Evolutionary conservation across 2,329 filamentous ascomycete genomes (phyloP).

Genomic region (Akanthomyces muscarius): DNA sequence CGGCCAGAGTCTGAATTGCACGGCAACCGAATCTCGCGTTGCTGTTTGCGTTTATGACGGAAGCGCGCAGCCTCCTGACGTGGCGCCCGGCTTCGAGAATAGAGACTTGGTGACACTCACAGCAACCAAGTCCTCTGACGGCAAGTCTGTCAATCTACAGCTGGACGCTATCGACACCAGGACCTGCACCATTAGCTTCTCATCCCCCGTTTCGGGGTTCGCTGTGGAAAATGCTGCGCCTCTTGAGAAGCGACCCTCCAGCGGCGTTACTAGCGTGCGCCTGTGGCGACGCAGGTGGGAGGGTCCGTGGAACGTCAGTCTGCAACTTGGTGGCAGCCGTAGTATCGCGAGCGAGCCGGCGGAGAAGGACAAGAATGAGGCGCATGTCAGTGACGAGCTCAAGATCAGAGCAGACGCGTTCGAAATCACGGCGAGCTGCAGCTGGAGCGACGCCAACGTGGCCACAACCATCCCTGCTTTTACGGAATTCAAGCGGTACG

Average conservation of each 20-base stretch:
- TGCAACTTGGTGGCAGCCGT: slow-evolving; percentile 24
- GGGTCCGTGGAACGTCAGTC: slow-evolving; percentile 64
- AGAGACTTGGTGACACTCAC: slow-evolving; percentile 60
- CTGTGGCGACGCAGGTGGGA: slow-evolving; percentile 83
- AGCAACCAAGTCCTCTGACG: slow-evolving; percentile 29
- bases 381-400: neutral
- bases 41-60: slow-evolving; percentile 66
- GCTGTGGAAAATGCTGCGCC: slow-evolving; percentile 56
- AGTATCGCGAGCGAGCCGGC: neutral
- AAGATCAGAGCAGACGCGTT: slow-evolving; percentile 31
- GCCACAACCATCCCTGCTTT: slow-evolving; percentile 72
- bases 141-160: slow-evolving; percentile 56
- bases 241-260: slow-evolving; percentile 57
- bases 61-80: slow-evolving; percentile 53
- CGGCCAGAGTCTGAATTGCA: slow-evolving; percentile 57
- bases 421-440: slow-evolving; percentile 67
- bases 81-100: slow-evolving; percentile 46
- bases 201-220: slow-evolving; percentile 62
- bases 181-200: slow-evolving; percentile 70
- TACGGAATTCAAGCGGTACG: slow-evolving; percentile 72
- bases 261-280: slow-evolving; percentile 63
- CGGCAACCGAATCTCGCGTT: slow-evolving; percentile 44
- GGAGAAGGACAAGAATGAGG: neutral
- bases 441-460: slow-evolving; percentile 83
- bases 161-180: slow-evolving; percentile 73